A percentile compares a stretch with the other conserved stretches of the same genome.
These are phyloP conservation scores for Sporothrix euskadiensis DNA, from an alignment of 2,329 filamentous ascomycete genomes.

Conservation along the genomic window DNA sequence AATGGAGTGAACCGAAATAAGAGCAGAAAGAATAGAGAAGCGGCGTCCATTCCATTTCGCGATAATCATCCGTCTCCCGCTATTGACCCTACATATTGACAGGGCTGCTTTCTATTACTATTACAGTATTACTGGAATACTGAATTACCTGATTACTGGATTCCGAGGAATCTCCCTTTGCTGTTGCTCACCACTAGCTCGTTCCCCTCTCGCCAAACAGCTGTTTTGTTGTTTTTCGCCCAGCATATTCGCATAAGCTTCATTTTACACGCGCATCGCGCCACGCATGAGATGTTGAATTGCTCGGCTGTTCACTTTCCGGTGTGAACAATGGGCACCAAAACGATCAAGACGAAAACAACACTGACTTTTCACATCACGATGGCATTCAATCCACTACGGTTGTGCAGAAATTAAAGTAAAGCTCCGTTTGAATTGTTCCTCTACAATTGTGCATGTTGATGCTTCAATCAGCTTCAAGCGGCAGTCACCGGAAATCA, in stretches of 20 bases:
- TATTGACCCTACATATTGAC: neutral
- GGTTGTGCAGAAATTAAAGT: neutral
- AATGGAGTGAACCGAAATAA: neutral
- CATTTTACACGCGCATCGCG: slow-evolving; percentile 11
- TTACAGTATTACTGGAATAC: no score
- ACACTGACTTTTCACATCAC: neutral
- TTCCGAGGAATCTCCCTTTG: neutral
- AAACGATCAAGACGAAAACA: neutral
- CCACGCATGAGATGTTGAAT: neutral
- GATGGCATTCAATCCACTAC: neutral
- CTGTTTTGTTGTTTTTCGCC: neutral
- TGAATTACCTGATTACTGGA: neutral
- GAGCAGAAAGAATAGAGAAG: neutral
- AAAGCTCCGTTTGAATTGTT: neutral
- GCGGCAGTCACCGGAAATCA: neutral
- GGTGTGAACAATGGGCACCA: neutral
- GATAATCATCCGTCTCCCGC: slow-evolving; percentile 14
- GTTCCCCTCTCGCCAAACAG: neutral
- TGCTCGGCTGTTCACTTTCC: neutral
- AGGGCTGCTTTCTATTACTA: neutral
- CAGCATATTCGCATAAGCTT: neutral
- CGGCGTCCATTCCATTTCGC: slow-evolving; percentile 21
- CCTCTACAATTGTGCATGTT: neutral
- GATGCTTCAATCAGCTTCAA: neutral
- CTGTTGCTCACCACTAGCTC: neutral